Base-by-base conservation (phyloP, 2,329 filamentous ascomycete species). In the Monosporascus sp. region DNA sequence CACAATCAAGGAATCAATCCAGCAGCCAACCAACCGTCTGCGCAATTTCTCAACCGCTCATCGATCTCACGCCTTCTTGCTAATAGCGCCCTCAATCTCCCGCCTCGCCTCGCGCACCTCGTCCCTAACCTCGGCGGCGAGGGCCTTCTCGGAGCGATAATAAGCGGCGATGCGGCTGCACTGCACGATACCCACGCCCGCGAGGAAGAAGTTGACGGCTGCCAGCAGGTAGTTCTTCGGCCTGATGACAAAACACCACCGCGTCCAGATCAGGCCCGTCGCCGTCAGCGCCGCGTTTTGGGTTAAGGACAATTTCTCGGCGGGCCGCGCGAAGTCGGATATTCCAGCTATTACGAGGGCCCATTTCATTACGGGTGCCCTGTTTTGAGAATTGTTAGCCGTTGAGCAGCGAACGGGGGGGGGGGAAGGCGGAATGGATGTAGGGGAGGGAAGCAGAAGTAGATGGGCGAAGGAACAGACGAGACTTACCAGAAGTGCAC, bases 341-440 rank as follows among this genome's bases (percentile, higher is more conserved):
- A 96, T 82, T 68, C 94, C 94, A 62, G 94, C 90, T 60, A 97
- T 77, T 72, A 97, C 94, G 66, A 99, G 80, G 64, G 83, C 84
- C 94, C 94, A 99, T 87, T 92, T 97, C 91, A 97, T 96, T 61
- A 97, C 86, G 54, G 93, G 93, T 45, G 93, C 92, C 90, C 89
- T 93, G 11, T 11, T 14, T 11, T 3, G 31, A 11, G 9, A 11
- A 11, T 5, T 5, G 11, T 35, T 45, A n/a, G 44, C 15, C 35
- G 27, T 25, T 31, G 35, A 8, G 15, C 8, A 18, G 37, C 31
- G 46, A 35, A 31, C n/a, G n/a, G n/a, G 45, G 27, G 2, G 24
- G 24, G 24, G 24, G 24, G 6, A 6, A 25, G 24, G 6, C 24
- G 24, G 24, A 25, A 25, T 25, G 24, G 24, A 25, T 6, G 24